These are phyloP conservation scores for Zalaria obscura DNA, from an alignment of 2,329 filamentous ascomycete species.

Conservation along the genomic window DNA sequence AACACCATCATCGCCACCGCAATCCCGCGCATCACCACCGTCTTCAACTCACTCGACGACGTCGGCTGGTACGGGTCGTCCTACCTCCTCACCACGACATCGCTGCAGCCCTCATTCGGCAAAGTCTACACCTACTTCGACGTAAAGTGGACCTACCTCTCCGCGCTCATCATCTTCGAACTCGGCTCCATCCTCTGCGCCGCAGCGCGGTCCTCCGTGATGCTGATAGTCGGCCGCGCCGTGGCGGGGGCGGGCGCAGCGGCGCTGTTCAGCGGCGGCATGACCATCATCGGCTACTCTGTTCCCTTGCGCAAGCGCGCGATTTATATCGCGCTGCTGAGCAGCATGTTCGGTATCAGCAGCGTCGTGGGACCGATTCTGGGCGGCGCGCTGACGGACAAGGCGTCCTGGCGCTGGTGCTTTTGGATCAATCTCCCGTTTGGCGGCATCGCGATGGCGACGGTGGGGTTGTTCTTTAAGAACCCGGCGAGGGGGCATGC, in stretches of 20 bases:
- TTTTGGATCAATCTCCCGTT: conserved; percentile 21
- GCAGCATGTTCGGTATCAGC: conserved; percentile 24
- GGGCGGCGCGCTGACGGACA: conserved; percentile 28
- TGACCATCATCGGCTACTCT: conserved; percentile 35
- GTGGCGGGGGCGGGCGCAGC: conserved; percentile 39
- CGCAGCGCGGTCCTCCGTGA: conserved; percentile 30
- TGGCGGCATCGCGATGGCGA: conserved; percentile 19
- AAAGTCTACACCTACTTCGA: conserved; percentile 48
- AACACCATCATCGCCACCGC: conserved; percentile 25
- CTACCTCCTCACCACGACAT: conserved; percentile 29
- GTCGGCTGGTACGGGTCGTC: conserved; percentile 25
- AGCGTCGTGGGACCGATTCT: conserved; percentile 26
- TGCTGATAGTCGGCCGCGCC: conserved; percentile 42
- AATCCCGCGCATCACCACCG: conserved; percentile 25
- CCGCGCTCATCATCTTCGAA: conserved; percentile 31
- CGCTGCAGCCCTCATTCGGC: conserved; percentile 31
- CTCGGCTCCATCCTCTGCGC: conserved; percentile 42
- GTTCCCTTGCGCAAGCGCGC: conserved; percentile 28
- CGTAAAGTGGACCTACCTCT: conserved; percentile 37
- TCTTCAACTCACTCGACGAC: conserved; percentile 25
- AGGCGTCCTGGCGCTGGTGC: conserved; percentile 10
- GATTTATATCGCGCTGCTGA: conserved; percentile 23
- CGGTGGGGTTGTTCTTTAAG: conserved; percentile 18
- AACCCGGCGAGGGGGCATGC: conserved; percentile 8
- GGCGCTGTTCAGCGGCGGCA: conserved; percentile 26